Evolutionary conservation across 164 flowering plant genomes (phyloP), one percentile per base, ranked within the genome.

Genomic region (Kingdonia uniflora): DNA sequence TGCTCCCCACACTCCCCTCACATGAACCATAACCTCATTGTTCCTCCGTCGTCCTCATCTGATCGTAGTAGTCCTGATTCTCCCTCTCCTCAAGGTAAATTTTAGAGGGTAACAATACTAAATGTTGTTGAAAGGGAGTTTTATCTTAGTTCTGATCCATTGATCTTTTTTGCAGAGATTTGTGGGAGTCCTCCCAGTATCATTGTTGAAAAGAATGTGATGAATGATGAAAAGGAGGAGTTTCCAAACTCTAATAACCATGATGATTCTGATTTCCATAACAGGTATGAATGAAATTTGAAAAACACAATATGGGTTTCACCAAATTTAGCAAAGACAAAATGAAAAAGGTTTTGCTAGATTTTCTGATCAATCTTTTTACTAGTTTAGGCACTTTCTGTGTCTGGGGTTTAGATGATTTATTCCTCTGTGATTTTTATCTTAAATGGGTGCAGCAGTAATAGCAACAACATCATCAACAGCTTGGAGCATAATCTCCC

Each of bases 401-500:
- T 50, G 41, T 29, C 26, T 49, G 5, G 16, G n/a, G 19, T 37
- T 13, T 49, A 14, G 29, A 7, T 50, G 49, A 19, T 35, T 54
- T 21, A 22, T 23, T 24, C 12, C 19, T 17, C 26, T 46, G 6
- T 51, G n/a, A n/a, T 21, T 17, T 45, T 49, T 11, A 5, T 23
- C 19, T 26, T 43, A 41, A 37, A 12, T 57, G 65, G 51, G 17
- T 56, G 17, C 19, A 50, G 37, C 68, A 80, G 35, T 29, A 29
- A 29, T 29, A 29, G n/a, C n/a, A n/a, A n/a, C n/a, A n/a, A n/a
- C n/a, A n/a, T n/a, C n/a, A n/a, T n/a, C n/a, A n/a, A 29, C 8
- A 8, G 81, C 49, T 68, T 78, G 75, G 95, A 85, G 71, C 95
- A 82, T 63, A 80, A 74, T 56, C 92, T 91, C 35, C 97, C 96